Base-by-base conservation (phyloP, 257 asterid species). In the Eustoma russellianum region DNA sequence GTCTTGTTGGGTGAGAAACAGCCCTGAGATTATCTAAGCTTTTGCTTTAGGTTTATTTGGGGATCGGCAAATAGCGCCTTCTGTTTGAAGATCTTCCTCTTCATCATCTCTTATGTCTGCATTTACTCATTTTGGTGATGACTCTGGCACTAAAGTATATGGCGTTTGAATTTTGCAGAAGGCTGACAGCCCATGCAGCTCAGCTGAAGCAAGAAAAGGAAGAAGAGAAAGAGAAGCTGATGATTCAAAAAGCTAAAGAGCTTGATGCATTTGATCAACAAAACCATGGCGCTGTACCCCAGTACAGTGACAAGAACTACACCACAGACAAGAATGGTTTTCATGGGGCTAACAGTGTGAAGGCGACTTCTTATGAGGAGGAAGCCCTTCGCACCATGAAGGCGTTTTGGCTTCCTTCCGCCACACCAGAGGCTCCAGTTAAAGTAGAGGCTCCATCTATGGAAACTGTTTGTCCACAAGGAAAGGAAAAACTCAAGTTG, bases 321-420 rank as follows among this genome's bases (percentile, higher is more conserved):
- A 73, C 41, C 66, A 72, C 65, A 33, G 93, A 83, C 79, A 92
- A 84, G 66, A 85, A 74, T 17, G 90, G 88, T 38, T 92, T 92
- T 69, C 95, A 92, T 15, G 97, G 98, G 33, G 98, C 98, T 9
- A 92, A 92, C 73, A 92, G 95, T 52, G 98, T 88, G 52, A 87
- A 85, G 60, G 58, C 96, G 41, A 90, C 97, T 48, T 82, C 92
- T 13, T 92, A 74, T 19, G 97, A 91, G 70, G 98, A 80, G 70
- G 98, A 92, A 76, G 97, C 98, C 0, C 79, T 87, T 10, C 92
- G 97, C 13, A 88, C 95, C 50, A 87, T 92, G 98, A 92, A 92
- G 68, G 98, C 98, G 0, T 84, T 92, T 68, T 92, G 97, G 98
- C 71, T 92, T 15, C 98, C 98, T 50, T 88, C 97, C 47, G 97